Evolutionary conservation across 75 land plant genomes (phyloP), one percentile per base, ranked within the genome.

Genomic region (Picea sitchensis): DNA sequence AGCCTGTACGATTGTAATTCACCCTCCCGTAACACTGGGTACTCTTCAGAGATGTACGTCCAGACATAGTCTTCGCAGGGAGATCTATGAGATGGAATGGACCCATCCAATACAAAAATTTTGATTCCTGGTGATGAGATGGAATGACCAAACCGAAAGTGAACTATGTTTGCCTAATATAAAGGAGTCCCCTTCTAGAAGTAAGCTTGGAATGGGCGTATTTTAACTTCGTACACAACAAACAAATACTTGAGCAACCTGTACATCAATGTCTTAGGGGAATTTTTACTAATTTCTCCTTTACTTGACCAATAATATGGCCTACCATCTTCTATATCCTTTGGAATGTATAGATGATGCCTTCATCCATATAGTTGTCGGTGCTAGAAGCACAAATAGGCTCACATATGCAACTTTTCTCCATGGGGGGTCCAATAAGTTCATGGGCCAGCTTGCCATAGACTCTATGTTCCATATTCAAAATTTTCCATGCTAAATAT

Each of bases 251-350:
- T 62, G 47, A 44, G 75, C 67, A 84, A 57, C 21, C 58, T 63
- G 69, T 87, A 87, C 47, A 87, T 87, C 51, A 87, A 78, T 63
- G 79, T 84, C 84, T 84, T 84, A 15, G 88, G 84, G 23, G 44
- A 78, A 57, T 75, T 77, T n/a, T 36, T 61, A 54, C 59, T 62
- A 1, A 60, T 61, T 61, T 87, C 76, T 61, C 88, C 87, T 71
- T 59, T 84, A 65, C 87, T 87, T 56, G 88, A 87, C 87, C 88
- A 87, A 67, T 84, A 87, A 59, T 80, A 84, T 38, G 79, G 73
- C 21, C 79, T 54, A 26, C 61, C 65, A 63, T 67, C 81, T 26
- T 78, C 80, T 31, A 21, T 56, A 23, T 80, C 76, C 36, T 18
- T 56, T 20, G 87, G 87, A 87, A 67, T 47, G 88, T 87, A 72